Conservation (phyloP, 2,329 filamentous ascomycete genomes). For the Paecilomyces sp. region DNA sequence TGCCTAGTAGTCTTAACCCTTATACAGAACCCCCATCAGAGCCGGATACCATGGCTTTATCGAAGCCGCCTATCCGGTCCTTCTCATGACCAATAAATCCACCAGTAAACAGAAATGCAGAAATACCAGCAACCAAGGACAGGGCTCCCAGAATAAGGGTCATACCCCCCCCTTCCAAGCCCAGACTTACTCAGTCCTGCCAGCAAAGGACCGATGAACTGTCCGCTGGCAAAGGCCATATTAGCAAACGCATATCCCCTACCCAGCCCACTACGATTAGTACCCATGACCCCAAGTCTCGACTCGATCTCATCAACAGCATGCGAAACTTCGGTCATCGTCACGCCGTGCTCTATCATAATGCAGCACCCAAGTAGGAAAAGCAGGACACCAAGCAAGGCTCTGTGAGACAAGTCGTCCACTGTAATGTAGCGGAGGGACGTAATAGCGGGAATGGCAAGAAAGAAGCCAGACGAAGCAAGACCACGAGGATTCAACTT, state of each 20-base stretch:
- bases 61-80: background rate
- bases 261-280: background rate
- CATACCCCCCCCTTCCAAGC: slow-evolving; percentile 1
- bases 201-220: slow-evolving; percentile 1
- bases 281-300: background rate
- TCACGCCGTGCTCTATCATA: background rate
- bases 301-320: background rate
- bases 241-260: slow-evolving; percentile 3
- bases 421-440: background rate
- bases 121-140: background rate
- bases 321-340: background rate
- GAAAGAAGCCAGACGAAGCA: background rate
- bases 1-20: background rate
- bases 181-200: background rate
- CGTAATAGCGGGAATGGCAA: background rate
- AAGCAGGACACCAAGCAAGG: background rate
- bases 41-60: background rate
- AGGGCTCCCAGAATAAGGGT: slow-evolving; percentile 1
- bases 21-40: background rate
- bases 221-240: slow-evolving; percentile 4
- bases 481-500: background rate
- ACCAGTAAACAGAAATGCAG: background rate
- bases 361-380: background rate
- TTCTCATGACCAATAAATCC: background rate
- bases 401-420: background rate